phyloP scores from a whole-genome alignment of 2,329 filamentous ascomycete species.

The Nothophaeocryptopus gaeumannii region DNA sequence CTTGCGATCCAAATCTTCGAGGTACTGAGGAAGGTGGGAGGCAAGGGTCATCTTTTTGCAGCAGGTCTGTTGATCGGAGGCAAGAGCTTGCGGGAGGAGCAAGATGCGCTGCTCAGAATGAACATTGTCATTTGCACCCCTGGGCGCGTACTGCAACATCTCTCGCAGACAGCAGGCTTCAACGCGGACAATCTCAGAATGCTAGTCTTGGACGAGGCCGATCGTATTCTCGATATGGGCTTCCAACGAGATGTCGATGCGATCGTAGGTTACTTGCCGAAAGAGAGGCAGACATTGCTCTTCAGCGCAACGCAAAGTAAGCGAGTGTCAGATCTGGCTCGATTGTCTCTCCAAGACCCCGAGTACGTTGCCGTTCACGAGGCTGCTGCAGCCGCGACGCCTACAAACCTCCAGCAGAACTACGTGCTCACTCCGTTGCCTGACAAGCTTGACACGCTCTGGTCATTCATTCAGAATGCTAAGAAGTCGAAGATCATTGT shows the following conservation, averaged over 20 bases:
- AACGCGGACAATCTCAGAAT: slow-evolving; percentile 89
- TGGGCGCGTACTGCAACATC: slow-evolving; percentile 89
- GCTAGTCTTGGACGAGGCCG: slow-evolving; percentile 90
- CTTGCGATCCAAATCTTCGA: slow-evolving; percentile 96
- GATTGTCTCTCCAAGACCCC: slow-evolving; percentile 81
- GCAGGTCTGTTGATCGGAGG: slow-evolving; percentile 92
- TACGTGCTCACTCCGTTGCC: slow-evolving; percentile 82
- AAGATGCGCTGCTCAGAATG: slow-evolving; percentile 81
- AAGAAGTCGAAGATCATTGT: slow-evolving; percentile 93
- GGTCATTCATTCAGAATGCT: slow-evolving; percentile 86
- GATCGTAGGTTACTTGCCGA: slow-evolving; percentile 85
- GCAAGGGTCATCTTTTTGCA: slow-evolving; percentile 79
- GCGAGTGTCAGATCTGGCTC: slow-evolving; percentile 84
- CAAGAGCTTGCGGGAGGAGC: slow-evolving; percentile 83
- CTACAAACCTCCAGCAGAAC: slow-evolving; percentile 80
- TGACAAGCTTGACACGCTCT: slow-evolving; percentile 88
- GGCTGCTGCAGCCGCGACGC: slow-evolving; percentile 73
- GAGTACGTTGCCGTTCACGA: slow-evolving; percentile 96
- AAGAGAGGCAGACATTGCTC: slow-evolving; percentile 80
- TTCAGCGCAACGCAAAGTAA: slow-evolving; percentile 97
- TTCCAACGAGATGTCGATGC: slow-evolving; percentile 90
- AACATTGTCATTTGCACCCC: slow-evolving; percentile 97
- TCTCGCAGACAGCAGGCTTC: slow-evolving; percentile 88
- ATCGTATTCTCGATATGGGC: slow-evolving; percentile 96
- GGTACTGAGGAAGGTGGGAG: slow-evolving; percentile 83